Percentiles rank a stretch among this genome's conserved stretches.
phyloP scores from a whole-genome alignment of 768 basidiomycete species.

The Leccinum ochraceum region DNA sequence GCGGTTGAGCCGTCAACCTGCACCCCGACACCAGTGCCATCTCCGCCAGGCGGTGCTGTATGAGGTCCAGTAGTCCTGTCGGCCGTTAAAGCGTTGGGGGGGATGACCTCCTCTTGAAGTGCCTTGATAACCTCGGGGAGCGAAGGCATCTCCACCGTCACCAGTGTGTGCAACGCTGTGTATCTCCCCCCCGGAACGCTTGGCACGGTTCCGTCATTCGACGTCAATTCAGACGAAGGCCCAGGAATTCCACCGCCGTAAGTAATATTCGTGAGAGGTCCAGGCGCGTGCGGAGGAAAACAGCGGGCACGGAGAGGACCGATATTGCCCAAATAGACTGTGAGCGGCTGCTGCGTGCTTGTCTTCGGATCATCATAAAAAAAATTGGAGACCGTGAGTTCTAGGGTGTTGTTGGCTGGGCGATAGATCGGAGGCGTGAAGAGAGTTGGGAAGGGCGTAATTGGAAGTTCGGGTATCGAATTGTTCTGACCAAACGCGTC shows the following conservation, averaged over 20 bases:
- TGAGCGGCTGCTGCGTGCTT: constrained; percentile 65
- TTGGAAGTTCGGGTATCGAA: constrained; percentile 72
- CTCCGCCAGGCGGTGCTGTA: constrained; percentile 30
- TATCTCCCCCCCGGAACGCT: constrained; percentile 46
- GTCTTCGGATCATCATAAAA: constrained; percentile 77
- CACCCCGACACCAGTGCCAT: constrained; percentile 25
- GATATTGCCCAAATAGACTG: constrained; percentile 87
- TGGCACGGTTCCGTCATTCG: constrained; percentile 24
- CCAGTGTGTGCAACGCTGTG: constrained; percentile 70
- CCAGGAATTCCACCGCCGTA: constrained; percentile 52
- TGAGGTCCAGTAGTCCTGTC: constrained; percentile 42
- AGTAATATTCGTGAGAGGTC: constrained; percentile 63
- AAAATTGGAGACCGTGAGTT: constrained; percentile 86
- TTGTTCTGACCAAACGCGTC: constrained; percentile 83
- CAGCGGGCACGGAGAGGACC: constrained; percentile 81
- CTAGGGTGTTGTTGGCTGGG: constrained; percentile 69
- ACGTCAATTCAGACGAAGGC: constrained; percentile 34
- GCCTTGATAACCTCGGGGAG: constrained; percentile 75
- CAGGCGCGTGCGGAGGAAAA: constrained; percentile 72
- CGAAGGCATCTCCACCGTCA: constrained; percentile 84
- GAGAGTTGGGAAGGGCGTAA: constrained; percentile 89
- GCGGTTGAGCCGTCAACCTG: constrained; percentile 28
- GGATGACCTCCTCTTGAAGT: constrained; percentile 67
- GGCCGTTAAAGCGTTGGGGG: constrained; percentile 36
- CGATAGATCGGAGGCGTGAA: constrained; percentile 79